These are phyloP conservation scores for Penicillium roqueforti DNA, from an alignment of 495 filamentous ascomycete genomes.

Conservation along the genomic window DNA sequence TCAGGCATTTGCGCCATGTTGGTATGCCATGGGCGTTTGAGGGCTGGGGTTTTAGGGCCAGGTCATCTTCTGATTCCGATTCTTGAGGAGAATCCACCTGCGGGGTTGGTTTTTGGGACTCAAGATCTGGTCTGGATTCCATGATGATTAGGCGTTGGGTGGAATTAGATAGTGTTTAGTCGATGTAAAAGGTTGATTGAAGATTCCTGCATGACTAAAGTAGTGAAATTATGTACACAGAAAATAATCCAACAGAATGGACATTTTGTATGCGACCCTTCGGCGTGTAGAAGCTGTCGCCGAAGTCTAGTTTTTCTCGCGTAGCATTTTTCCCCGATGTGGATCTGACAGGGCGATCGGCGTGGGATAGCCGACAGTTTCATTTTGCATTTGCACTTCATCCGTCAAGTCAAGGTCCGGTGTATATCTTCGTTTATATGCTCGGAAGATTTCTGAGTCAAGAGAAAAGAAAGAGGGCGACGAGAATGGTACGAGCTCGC, in stretches of 20 bases:
- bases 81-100: conserved; percentile 18
- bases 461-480: no score
- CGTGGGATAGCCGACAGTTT: background rate
- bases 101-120: conserved; percentile 22
- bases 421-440: no score
- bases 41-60: conserved; percentile 11
- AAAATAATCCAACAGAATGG: background rate
- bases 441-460: no score
- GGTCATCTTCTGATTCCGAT: conserved; percentile 15
- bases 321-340: background rate
- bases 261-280: conserved; percentile 7
- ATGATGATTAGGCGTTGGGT: background rate
- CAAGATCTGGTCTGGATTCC: conserved; percentile 15
- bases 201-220: background rate
- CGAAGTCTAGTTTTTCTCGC: conserved; percentile 2
- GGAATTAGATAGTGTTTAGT: background rate
- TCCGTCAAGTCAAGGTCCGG: no score
- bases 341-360: conserved; percentile 2
- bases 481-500: no score
- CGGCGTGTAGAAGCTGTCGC: conserved; percentile 8
- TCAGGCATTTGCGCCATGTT: conserved; percentile 41
- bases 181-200: background rate
- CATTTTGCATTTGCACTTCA: background rate
- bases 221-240: background rate
- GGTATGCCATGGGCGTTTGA: conserved; percentile 28